Evolutionary conservation across 2,329 filamentous ascomycete genomes (phyloP).

Genomic region (Paracorniculantispora psalliotae): DNA sequence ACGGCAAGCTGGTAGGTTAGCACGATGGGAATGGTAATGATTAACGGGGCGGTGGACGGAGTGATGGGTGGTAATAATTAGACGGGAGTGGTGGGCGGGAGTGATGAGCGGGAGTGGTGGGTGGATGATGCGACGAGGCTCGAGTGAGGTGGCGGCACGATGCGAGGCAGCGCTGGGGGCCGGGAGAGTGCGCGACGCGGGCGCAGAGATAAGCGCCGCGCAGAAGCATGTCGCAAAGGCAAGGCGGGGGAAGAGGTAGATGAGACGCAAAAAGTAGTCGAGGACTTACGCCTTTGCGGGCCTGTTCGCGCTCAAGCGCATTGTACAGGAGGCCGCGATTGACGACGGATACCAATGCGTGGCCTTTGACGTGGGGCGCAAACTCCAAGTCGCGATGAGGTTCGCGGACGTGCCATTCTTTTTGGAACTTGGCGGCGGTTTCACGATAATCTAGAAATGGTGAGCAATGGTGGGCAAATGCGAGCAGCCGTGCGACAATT

Average conservation of each 20-base stretch:
- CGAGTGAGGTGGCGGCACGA: slow-evolving; percentile 13
- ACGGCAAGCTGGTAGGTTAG: slow-evolving; percentile 50
- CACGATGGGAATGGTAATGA: too few species aligned
- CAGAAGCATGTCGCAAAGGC: too few species aligned
- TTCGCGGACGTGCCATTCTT: slow-evolving; percentile 61
- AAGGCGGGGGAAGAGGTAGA: neutral
- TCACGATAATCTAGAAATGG: slow-evolving; percentile 56
- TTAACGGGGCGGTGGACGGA: too few species aligned
- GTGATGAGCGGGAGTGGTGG: slow-evolving; percentile 10
- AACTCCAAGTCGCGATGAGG: slow-evolving; percentile 60
- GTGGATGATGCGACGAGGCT: too few species aligned
- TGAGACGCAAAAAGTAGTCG: neutral
- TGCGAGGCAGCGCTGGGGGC: too few species aligned
- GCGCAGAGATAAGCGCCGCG: too few species aligned
- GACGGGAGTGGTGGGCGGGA: neutral
- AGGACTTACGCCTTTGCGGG: slow-evolving; percentile 43
- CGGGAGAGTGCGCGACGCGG: too few species aligned
- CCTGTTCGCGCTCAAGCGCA: slow-evolving; percentile 53
- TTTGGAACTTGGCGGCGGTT: slow-evolving; percentile 62
- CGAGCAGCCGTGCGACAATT: slow-evolving; percentile 6
- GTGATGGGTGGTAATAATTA: slow-evolving; percentile 6
- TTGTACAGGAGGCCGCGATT: slow-evolving; percentile 61
- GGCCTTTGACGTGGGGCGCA: slow-evolving; percentile 59
- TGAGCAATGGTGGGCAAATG: slow-evolving; percentile 13
- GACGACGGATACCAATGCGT: slow-evolving; percentile 58